A percentile compares a stretch with the other conserved stretches of the same genome.
phyloP scores from a whole-genome alignment of 345 rosid species.

The Rhizophora apiculata region DNA sequence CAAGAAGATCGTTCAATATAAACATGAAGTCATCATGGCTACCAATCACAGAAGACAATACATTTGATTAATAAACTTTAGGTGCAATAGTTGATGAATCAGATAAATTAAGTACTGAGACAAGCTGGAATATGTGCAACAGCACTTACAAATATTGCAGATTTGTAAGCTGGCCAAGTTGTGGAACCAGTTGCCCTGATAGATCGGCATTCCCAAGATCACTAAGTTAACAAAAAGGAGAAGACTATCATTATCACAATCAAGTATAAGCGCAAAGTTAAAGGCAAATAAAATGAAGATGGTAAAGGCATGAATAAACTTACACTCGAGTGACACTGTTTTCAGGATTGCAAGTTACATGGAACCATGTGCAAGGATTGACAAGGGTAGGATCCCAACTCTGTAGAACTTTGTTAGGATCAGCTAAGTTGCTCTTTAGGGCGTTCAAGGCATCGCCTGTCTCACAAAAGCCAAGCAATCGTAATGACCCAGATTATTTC shows the following conservation, averaged over 20 bases:
- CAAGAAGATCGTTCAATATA: neutral
- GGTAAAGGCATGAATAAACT: constrained; percentile 33
- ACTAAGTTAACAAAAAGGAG: constrained; percentile 18
- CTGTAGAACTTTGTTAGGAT: constrained; percentile 69
- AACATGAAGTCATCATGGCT: neutral
- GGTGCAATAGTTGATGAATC: neutral
- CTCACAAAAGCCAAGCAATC: constrained; percentile 5
- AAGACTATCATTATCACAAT: constrained; percentile 1
- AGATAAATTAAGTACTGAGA: neutral
- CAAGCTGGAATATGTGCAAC: neutral
- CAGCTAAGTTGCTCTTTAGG: constrained; percentile 53
- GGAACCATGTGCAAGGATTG: constrained; percentile 85
- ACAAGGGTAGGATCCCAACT: constrained; percentile 82
- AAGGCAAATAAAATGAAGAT: neutral
- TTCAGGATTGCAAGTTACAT: constrained; percentile 73
- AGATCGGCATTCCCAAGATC: constrained; percentile 70
- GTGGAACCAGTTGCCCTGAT: constrained; percentile 57
- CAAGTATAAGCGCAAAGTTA: neutral
- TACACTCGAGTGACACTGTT: constrained; percentile 77
- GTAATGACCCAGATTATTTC: neutral
- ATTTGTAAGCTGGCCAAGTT: constrained; percentile 56
- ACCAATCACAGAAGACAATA: neutral
- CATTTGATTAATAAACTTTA: neutral
- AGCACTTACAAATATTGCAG: constrained; percentile 80
- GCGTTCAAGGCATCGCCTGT: constrained; percentile 88